Evolutionary conservation across 768 basidiomycete genomes (phyloP).

Genomic region (Pisolithus orientalis): DNA sequence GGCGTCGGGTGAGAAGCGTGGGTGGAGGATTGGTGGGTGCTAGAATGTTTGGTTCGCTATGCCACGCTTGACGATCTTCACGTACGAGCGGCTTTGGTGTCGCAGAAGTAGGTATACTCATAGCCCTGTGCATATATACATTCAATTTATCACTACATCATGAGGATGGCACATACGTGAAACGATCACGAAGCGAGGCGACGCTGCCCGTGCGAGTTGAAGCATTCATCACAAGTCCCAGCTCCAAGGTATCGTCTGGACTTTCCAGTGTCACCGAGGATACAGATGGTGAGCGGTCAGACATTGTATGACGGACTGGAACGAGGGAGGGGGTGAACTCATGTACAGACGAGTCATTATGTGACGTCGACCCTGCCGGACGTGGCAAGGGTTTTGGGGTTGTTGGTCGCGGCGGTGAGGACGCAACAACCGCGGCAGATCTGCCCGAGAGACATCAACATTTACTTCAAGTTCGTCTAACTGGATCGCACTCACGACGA

Average conservation of each 20-base stretch:
- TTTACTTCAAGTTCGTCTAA: background rate
- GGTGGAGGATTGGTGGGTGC: slow-evolving; percentile 18
- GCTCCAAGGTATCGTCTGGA: background rate
- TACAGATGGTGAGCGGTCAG: background rate
- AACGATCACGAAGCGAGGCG: slow-evolving; percentile 34
- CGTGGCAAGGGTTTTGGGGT: slow-evolving; percentile 13
- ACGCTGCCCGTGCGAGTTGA: slow-evolving; percentile 22
- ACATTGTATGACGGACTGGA: slow-evolving; percentile 15
- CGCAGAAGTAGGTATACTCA: slow-evolving; percentile 33
- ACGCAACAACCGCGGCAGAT: slow-evolving; percentile 4
- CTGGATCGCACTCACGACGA: slow-evolving; percentile 35
- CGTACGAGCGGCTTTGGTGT: slow-evolving; percentile 5
- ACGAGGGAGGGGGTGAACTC: slow-evolving; percentile 11
- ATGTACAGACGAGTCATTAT: slow-evolving; percentile 11
- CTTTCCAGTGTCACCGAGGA: slow-evolving; percentile 2
- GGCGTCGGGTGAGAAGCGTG: slow-evolving; percentile 12
- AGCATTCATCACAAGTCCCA: background rate
- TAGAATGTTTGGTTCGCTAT: slow-evolving; percentile 21
- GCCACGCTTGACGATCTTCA: slow-evolving; percentile 12
- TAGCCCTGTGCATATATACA: background rate
- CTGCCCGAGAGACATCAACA: slow-evolving; percentile 6
- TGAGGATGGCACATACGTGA: slow-evolving; percentile 12
- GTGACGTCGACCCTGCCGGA: slow-evolving; percentile 12
- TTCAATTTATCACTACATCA: background rate
- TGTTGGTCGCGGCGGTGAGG: slow-evolving; percentile 4